Evolutionary conservation across 2,329 filamentous ascomycete species (phyloP).

Genomic region (Aspergillus clavatus): DNA sequence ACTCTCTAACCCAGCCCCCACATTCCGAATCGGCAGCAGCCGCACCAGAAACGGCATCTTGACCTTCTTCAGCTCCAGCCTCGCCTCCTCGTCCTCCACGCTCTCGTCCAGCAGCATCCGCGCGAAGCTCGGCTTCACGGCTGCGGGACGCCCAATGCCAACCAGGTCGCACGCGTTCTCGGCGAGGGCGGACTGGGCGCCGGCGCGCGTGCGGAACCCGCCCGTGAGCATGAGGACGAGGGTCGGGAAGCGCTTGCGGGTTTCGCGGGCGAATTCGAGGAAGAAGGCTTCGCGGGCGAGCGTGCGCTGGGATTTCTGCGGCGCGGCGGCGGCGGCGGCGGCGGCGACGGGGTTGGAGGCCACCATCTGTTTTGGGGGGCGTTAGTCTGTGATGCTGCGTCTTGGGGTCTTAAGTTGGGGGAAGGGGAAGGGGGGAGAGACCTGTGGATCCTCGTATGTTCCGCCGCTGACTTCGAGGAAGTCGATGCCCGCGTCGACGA

Average conservation of each 20-base stretch:
- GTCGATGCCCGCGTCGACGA: conserved; percentile 48
- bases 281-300: conserved; percentile 62
- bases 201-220: conserved; percentile 54
- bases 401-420: not conserved
- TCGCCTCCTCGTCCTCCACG: conserved; percentile 22
- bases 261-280: conserved; percentile 57
- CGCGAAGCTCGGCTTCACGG: conserved; percentile 42
- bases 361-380: conserved; percentile 30
- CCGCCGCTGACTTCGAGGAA: conserved; percentile 67
- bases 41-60: conserved; percentile 19
- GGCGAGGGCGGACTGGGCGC: conserved; percentile 47
- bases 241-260: conserved; percentile 43
- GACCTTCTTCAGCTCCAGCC: conserved; percentile 21
- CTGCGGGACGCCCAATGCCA: conserved; percentile 46
- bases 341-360: conserved; percentile 12
- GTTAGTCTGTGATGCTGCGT: no score
- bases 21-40: conserved; percentile 20
- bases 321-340: no score
- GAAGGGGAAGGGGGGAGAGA: conserved; percentile 20
- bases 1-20: conserved; percentile 29
- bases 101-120: conserved; percentile 28
- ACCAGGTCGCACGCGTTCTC: conserved; percentile 48
- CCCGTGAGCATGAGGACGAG: conserved; percentile 57
- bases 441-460: conserved; percentile 50
- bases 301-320: conserved; percentile 42